Evolutionary conservation across 306 rosid genomes (phyloP).

Genomic region (Purshia tridentata): DNA sequence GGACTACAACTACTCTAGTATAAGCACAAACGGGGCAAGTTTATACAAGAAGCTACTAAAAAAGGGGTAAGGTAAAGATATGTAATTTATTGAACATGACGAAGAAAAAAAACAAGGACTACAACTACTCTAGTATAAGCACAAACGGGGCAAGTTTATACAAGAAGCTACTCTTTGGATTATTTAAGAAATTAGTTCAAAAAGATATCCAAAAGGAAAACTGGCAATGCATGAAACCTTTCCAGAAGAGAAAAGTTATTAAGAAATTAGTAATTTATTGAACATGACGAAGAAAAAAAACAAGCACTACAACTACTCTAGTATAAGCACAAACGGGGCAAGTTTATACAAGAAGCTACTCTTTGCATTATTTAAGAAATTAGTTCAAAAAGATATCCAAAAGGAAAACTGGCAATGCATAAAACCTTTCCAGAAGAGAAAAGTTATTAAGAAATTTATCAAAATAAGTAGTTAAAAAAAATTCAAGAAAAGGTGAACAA

Average conservation of each 20-base stretch:
- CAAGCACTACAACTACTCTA: background rate
- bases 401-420: background rate
- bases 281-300: background rate
- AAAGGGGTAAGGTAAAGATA: slow-evolving; percentile 1
- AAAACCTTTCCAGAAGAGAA: background rate
- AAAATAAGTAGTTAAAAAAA: background rate
- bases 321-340: background rate
- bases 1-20: background rate
- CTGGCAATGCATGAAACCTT: background rate
- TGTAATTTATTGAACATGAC: background rate
- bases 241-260: background rate
- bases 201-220: background rate
- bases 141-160: background rate
- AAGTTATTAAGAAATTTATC: background rate
- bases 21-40: background rate
- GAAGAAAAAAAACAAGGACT: background rate
- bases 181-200: background rate
- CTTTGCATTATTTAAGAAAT: background rate
- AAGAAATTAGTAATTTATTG: background rate
- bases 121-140: background rate
- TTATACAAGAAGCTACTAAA: slow-evolving; percentile 3
- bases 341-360: background rate
- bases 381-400: background rate
- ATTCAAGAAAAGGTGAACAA: background rate
- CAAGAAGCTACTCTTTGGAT: background rate